Conservation (phyloP, 1,139 yeast species). For the Yamadazyma aaseri region DNA sequence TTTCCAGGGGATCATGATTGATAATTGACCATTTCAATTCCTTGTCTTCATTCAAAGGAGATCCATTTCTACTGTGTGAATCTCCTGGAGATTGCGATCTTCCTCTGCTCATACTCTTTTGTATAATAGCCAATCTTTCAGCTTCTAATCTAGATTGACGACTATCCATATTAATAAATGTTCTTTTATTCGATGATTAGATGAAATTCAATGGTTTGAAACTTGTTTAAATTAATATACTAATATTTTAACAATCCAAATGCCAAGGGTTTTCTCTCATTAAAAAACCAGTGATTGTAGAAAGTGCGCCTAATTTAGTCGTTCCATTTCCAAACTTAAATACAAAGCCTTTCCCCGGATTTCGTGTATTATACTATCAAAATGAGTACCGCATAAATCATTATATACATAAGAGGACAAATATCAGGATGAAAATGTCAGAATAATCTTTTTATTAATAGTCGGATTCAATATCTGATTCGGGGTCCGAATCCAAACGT, state of each 20-base stretch:
- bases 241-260: neutral
- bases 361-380: neutral
- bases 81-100: constrained; percentile 39
- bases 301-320: constrained; percentile 1
- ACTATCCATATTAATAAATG: constrained; percentile 19
- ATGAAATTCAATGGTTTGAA: too few relatives aligned
- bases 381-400: neutral
- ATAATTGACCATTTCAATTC: constrained; percentile 50
- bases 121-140: constrained; percentile 43
- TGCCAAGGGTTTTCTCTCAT: constrained; percentile 11
- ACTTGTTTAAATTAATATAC: neutral
- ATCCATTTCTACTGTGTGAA: constrained; percentile 33
- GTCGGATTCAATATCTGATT: constrained; percentile 19
- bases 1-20: constrained; percentile 59
- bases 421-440: neutral
- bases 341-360: constrained; percentile 4
- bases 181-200: too few relatives aligned
- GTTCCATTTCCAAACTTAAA: constrained; percentile 1
- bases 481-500: too few relatives aligned
- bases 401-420: too few relatives aligned
- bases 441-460: too few relatives aligned
- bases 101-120: constrained; percentile 40
- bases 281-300: neutral
- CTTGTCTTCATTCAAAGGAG: constrained; percentile 38
- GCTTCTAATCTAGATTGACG: constrained; percentile 45